phyloP scores from a whole-genome alignment of 352 stramenopile species.

The Pythium pyrilobum region DNA sequence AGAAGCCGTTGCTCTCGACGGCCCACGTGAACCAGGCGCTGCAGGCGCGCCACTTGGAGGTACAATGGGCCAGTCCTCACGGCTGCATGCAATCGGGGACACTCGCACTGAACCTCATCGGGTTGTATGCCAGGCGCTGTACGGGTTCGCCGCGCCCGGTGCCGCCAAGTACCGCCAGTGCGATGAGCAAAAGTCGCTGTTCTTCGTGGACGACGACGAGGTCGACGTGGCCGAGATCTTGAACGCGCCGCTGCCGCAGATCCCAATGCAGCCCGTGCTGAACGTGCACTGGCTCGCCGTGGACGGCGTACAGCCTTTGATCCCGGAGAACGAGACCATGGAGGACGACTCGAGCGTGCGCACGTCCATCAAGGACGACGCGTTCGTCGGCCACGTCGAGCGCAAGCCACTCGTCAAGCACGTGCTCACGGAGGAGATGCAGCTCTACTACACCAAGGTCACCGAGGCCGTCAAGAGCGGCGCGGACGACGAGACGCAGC shows the following conservation, averaged over 20 bases:
- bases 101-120: too few relatives aligned
- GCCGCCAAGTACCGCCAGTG: slow-evolving; percentile 52
- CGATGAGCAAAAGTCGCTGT: slow-evolving; percentile 54
- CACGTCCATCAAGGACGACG: slow-evolving; percentile 76
- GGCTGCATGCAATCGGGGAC: too few relatives aligned
- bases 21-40: slow-evolving; percentile 77
- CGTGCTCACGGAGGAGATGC: slow-evolving; percentile 87
- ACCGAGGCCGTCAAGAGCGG: slow-evolving; percentile 70
- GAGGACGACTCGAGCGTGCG: slow-evolving; percentile 61
- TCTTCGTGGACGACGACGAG: slow-evolving; percentile 72
- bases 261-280: slow-evolving; percentile 63
- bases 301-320: slow-evolving; percentile 75
- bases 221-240: slow-evolving; percentile 63
- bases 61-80: too few relatives aligned
- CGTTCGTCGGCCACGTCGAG: slow-evolving; percentile 60
- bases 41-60: slow-evolving; percentile 65
- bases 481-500: slow-evolving; percentile 65
- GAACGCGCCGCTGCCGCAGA: slow-evolving; percentile 66
- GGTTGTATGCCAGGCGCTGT: slow-evolving; percentile 47
- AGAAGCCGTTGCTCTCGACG: slow-evolving; percentile 47
- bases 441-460: slow-evolving; percentile 87
- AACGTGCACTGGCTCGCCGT: slow-evolving; percentile 84
- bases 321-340: slow-evolving; percentile 79
- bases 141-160: slow-evolving; percentile 60
- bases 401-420: slow-evolving; percentile 81